These are phyloP conservation scores for Suhomyces panamericanus DNA, from an alignment of 1,139 yeast species.

Conservation along the genomic window DNA sequence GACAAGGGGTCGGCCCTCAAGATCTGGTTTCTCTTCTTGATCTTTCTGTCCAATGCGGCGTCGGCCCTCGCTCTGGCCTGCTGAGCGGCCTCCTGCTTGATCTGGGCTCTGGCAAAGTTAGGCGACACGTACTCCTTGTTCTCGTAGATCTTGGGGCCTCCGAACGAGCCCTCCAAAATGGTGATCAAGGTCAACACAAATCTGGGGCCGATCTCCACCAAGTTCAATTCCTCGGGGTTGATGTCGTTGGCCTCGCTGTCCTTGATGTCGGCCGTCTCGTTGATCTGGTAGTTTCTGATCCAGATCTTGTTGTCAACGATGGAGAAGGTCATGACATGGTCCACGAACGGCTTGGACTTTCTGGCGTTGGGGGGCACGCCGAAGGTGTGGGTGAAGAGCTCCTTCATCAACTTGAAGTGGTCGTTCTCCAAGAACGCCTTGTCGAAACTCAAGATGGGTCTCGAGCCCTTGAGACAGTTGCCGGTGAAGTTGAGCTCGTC, in stretches of 20 bases:
- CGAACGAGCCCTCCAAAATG: slow-evolving; percentile 93
- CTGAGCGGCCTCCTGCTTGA: slow-evolving; percentile 75
- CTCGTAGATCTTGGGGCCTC: slow-evolving; percentile 97
- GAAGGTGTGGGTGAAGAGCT: slow-evolving; percentile 78
- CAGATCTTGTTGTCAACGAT: slow-evolving; percentile 93
- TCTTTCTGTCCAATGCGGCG: slow-evolving; percentile 73
- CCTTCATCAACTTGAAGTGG: slow-evolving; percentile 77
- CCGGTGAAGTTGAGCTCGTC: slow-evolving; percentile 97
- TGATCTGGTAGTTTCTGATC: slow-evolving; percentile 93
- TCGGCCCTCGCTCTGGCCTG: slow-evolving; percentile 79
- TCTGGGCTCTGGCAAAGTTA: slow-evolving; percentile 89
- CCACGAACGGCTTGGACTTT: slow-evolving; percentile 90
- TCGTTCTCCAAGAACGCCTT: slow-evolving; percentile 57
- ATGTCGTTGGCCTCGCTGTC: slow-evolving; percentile 45
- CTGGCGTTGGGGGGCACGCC: slow-evolving; percentile 98
- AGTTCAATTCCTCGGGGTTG: slow-evolving; percentile 57
- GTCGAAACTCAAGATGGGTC: slow-evolving; percentile 94
- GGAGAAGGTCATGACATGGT: slow-evolving; percentile 91
- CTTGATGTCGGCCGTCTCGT: slow-evolving; percentile 62
- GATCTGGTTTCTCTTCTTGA: slow-evolving; percentile 73
- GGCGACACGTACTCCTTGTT: slow-evolving; percentile 97
- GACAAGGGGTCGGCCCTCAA: slow-evolving; percentile 82
- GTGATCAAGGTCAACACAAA: slow-evolving; percentile 91
- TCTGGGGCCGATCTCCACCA: slow-evolving; percentile 97
- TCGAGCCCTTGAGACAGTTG: slow-evolving; percentile 90